phyloP scores from a whole-genome alignment of 2,329 filamentous ascomycete species.

The Coniochaeta sp. region DNA sequence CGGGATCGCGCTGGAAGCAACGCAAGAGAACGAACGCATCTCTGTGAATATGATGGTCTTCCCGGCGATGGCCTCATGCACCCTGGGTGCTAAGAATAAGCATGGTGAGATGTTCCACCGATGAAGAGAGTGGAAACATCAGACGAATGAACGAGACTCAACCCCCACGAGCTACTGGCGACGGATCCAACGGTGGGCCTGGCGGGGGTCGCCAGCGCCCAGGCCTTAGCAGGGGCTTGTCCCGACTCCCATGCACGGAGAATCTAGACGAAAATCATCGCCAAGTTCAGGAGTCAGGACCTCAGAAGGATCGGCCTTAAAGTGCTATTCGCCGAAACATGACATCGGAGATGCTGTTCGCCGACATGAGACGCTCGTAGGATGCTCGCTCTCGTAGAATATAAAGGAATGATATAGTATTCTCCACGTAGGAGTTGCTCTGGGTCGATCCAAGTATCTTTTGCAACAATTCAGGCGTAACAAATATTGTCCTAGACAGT shows the following conservation, averaged over 20 bases:
- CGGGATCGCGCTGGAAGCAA: not conserved
- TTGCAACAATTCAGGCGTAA: not conserved
- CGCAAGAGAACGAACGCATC: not conserved
- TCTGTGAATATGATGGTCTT: not conserved
- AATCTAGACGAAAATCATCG: not conserved
- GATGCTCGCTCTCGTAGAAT: not conserved
- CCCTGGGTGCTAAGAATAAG: not conserved
- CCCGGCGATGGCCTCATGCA: not conserved
- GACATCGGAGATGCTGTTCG: not conserved
- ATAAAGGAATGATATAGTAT: not conserved
- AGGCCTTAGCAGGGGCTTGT: too few relatives aligned
- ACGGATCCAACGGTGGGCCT: not conserved
- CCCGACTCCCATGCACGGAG: too few relatives aligned
- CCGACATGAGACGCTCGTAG: not conserved
- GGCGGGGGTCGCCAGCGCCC: too few relatives aligned
- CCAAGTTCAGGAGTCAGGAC: not conserved
- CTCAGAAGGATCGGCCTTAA: not conserved
- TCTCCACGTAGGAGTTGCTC: not conserved
- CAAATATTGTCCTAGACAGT: not conserved
- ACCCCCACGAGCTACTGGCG: not conserved
- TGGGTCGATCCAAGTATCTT: not conserved
- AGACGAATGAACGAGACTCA: not conserved
- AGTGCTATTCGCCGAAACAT: not conserved
- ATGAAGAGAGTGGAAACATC: not conserved
- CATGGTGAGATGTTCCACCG: not conserved